Evolutionary conservation across 495 filamentous ascomycete species (phyloP).

Genomic region (Daldinia decipiens): DNA sequence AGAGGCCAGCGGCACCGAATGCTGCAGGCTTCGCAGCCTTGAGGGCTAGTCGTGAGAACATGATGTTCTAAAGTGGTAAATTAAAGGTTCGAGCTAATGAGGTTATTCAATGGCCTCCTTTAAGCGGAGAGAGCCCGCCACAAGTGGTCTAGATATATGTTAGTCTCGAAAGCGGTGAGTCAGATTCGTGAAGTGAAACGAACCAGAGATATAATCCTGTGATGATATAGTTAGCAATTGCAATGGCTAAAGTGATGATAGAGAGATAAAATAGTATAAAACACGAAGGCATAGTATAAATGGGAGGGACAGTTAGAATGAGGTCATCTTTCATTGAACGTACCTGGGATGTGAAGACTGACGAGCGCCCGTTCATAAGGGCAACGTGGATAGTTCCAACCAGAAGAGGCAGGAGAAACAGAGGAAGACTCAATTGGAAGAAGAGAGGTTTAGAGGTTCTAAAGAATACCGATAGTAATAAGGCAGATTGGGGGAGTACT

Average conservation of each 20-base stretch:
- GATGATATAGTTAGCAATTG: slow-evolving; percentile 50
- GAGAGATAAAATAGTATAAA: slow-evolving; percentile 15
- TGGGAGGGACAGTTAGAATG: slow-evolving; percentile 31
- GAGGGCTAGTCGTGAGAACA: slow-evolving; percentile 75
- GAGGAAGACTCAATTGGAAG: slow-evolving; percentile 9
- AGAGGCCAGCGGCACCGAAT: slow-evolving; percentile 49
- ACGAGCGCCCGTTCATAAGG: slow-evolving; percentile 94
- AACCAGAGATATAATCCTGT: slow-evolving; percentile 96
- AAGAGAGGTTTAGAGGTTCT: neutral
- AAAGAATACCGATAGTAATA: slow-evolving; percentile 9
- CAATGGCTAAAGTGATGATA: slow-evolving; percentile 22
- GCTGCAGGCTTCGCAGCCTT: slow-evolving; percentile 61
- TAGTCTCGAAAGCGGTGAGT: slow-evolving; percentile 60
- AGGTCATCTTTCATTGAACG: slow-evolving; percentile 47
- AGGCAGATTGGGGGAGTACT: slow-evolving; percentile 32
- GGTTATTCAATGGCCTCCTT: slow-evolving; percentile 49
- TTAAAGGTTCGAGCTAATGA: slow-evolving; percentile 35
- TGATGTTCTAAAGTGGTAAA: slow-evolving; percentile 55
- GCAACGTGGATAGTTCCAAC: slow-evolving; percentile 57
- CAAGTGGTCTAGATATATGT: slow-evolving; percentile 80
- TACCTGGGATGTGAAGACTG: slow-evolving; percentile 98
- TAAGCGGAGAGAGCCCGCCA: slow-evolving; percentile 82
- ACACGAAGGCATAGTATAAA: too few relatives aligned
- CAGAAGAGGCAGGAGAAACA: slow-evolving; percentile 29
- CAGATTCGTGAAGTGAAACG: slow-evolving; percentile 48